Conservation (phyloP, 2,329 filamentous ascomycete genomes). For the Gnomoniopsis smithogilvyi region DNA sequence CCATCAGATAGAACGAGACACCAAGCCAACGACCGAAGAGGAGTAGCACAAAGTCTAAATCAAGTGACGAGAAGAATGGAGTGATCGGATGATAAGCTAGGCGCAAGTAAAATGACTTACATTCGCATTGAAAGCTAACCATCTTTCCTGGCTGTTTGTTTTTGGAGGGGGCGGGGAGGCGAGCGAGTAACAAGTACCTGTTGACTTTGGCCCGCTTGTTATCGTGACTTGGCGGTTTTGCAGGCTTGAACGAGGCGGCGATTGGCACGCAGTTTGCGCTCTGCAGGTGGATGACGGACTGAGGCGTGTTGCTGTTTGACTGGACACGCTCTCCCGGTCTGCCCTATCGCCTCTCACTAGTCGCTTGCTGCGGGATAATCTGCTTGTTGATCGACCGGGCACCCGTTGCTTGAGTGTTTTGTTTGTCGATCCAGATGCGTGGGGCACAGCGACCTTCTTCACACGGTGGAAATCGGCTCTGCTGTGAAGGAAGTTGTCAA, state of each 20-base stretch:
- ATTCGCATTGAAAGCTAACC: slow-evolving; percentile 19
- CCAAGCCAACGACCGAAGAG: slow-evolving; percentile 8
- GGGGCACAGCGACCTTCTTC: not conserved
- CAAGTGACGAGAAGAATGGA: not conserved
- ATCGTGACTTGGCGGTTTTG: slow-evolving; percentile 6
- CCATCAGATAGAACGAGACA: slow-evolving; percentile 6
- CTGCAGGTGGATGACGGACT: slow-evolving; percentile 15
- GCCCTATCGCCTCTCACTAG: slow-evolving; percentile 1
- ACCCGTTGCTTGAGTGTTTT: not conserved
- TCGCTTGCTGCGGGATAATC: not conserved
- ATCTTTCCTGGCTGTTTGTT: slow-evolving; percentile 4
- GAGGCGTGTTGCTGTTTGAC: slow-evolving; percentile 15
- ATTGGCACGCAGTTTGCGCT: slow-evolving; percentile 13
- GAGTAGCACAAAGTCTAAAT: not conserved
- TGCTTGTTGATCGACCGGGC: not conserved
- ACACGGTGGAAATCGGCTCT: not conserved
- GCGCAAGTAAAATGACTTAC: slow-evolving; percentile 9
- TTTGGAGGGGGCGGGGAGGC: not conserved
- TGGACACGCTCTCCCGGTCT: slow-evolving; percentile 13
- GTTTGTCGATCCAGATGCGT: not conserved
- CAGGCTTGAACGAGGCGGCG: slow-evolving; percentile 7
- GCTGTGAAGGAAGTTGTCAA: not conserved
- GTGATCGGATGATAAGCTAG: not conserved
- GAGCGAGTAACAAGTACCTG: not conserved
- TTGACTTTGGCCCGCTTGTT: not conserved